A percentile compares a stretch with the other conserved stretches of the same genome.
These are phyloP conservation scores for Centrapalus pauciflorus DNA, from an alignment of 129 eudicot species.

Conservation along the genomic window DNA sequence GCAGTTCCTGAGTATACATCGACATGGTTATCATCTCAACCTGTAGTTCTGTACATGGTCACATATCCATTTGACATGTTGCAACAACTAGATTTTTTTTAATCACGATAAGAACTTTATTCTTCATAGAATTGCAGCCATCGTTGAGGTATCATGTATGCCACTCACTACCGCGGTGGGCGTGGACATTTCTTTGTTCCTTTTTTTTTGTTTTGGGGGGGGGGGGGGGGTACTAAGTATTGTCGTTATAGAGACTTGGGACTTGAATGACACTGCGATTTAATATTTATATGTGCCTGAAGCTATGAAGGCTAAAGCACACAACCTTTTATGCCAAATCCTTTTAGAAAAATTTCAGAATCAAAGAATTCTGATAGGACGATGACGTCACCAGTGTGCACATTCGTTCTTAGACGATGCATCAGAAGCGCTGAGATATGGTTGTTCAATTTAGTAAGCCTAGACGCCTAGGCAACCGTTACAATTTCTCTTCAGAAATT, in stretches of 20 bases:
- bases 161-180: no score
- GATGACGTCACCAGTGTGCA: neutral
- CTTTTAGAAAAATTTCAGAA: neutral
- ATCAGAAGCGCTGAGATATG: no score
- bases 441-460: neutral
- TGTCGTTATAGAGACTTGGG: neutral
- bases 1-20: neutral
- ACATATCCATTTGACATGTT: neutral
- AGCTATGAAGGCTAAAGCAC: neutral
- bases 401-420: neutral
- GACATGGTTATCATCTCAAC: neutral
- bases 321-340: neutral
- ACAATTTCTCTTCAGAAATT: neutral
- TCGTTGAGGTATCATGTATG: neutral
- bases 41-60: neutral
- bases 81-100: neutral
- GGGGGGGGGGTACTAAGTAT: conserved; percentile 1
- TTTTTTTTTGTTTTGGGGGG: no score
- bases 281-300: neutral
- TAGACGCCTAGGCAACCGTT: neutral
- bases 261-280: neutral
- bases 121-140: neutral
- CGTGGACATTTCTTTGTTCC: no score
- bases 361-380: neutral
- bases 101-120: neutral